These are phyloP conservation scores for Seiridium unicorne DNA, from an alignment of 2,329 filamentous ascomycete species.

Conservation along the genomic window DNA sequence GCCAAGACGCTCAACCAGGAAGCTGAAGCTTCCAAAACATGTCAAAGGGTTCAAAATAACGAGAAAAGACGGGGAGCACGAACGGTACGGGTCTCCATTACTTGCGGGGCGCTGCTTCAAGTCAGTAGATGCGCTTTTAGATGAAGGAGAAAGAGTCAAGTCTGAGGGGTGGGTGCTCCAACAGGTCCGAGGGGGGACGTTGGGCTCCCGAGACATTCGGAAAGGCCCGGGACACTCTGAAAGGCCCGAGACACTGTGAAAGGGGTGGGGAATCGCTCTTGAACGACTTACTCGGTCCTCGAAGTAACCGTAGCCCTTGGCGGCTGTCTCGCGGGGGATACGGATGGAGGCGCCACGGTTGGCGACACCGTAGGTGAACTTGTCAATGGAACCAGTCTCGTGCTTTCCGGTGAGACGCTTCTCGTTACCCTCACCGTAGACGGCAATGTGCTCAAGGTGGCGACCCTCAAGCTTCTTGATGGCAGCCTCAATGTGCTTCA, in stretches of 20 bases:
- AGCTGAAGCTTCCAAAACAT: too few species aligned
- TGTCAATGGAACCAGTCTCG: conserved; percentile 92
- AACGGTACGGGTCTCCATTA: conserved; percentile 78
- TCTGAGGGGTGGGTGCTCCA: too few species aligned
- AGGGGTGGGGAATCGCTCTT: too few species aligned
- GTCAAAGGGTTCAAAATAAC: too few species aligned
- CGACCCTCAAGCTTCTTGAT: conserved; percentile 81
- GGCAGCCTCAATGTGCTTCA: conserved; percentile 88
- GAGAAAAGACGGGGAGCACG: too few species aligned
- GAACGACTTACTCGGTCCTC: conserved; percentile 58
- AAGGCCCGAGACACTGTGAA: too few species aligned
- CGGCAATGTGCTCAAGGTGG: conserved; percentile 82
- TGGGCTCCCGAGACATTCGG: too few species aligned
- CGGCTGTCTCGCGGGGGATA: conserved; percentile 80
- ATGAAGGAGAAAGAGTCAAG: too few species aligned
- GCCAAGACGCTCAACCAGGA: too few species aligned
- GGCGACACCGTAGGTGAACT: conserved; percentile 91
- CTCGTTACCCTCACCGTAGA: conserved; percentile 96
- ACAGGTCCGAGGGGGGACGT: too few species aligned
- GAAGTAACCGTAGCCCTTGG: conserved; percentile 93
- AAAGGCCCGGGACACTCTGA: too few species aligned
- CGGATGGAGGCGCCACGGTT: conserved; percentile 94
- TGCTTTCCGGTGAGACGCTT: conserved; percentile 88
- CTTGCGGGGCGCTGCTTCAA: conserved; percentile 75
- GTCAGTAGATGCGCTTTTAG: too few species aligned